Evolutionary conservation across 139 green algal genomes (phyloP).

Genomic region (Spirogloea muscicola): DNA sequence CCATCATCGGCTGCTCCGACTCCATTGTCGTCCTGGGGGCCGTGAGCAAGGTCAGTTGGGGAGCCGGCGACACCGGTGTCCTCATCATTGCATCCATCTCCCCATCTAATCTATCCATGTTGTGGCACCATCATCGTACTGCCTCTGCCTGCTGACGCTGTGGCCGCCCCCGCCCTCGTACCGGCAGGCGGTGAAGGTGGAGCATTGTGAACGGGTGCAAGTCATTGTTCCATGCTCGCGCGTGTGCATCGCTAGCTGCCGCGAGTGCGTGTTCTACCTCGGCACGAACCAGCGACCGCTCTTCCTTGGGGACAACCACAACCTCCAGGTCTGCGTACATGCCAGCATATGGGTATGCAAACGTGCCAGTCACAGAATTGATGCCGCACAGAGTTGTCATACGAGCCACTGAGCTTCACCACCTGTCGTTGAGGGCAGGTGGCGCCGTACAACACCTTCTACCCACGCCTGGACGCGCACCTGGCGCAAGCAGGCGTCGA

Average conservation of each 20-base stretch:
- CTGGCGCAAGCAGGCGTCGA: conserved; percentile 26
- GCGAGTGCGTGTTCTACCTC: conserved; percentile 48
- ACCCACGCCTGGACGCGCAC: conserved; percentile 36
- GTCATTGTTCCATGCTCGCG: conserved; percentile 33
- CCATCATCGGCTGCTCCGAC: conserved; percentile 39
- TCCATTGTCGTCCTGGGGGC: conserved; percentile 44
- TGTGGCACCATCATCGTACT: too few relatives aligned
- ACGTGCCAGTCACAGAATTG: too few relatives aligned
- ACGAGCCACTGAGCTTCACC: too few relatives aligned
- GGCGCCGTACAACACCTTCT: conserved; percentile 52
- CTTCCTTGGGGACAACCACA: conserved; percentile 48
- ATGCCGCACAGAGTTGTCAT: too few relatives aligned
- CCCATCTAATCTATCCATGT: too few relatives aligned
- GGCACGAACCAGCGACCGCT: conserved; percentile 34
- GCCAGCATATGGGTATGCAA: too few relatives aligned
- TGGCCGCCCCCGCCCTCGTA: too few relatives aligned
- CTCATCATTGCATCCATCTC: too few relatives aligned
- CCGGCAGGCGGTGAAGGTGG: conserved; percentile 45
- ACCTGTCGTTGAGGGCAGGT: too few relatives aligned
- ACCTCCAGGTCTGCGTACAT: conserved; percentile 23
- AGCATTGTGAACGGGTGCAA: conserved; percentile 44
- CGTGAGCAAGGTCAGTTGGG: conserved; percentile 39
- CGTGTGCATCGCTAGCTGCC: conserved; percentile 43
- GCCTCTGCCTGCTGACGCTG: too few relatives aligned
- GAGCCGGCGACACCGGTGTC: too few relatives aligned